Evolutionary conservation across 163 green algal genomes (phyloP), one percentile per base, ranked within the genome.

Genomic region (Volvox carteri): DNA sequence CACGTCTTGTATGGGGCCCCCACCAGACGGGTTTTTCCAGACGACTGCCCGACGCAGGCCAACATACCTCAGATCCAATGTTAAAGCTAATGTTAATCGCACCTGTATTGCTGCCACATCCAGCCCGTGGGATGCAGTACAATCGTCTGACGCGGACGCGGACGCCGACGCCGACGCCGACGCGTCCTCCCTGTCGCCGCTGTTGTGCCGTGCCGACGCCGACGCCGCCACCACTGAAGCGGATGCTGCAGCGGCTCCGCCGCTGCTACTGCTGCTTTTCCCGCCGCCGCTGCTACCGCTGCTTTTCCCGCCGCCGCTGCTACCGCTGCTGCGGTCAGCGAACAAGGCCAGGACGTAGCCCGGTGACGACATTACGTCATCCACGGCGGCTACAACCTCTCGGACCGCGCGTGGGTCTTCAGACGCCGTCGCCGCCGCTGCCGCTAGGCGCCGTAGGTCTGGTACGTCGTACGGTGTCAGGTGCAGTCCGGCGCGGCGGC

Each of bases 341-440:
- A 78, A 90, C 11, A 21, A 1, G 16, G 83, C 50, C 62, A 87
- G 44, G n/a, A 60, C 48, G 48, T 73, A 80, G 4, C 84, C 90
- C 1, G 93, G 92, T 0, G 48, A 93, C 8, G 74, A 72, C 35
- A 95, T 91, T 1, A 93, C 79, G 37, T 85, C 78, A 68, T 92
- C 84, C 1, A 95, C 68, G 0, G 70, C 89, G 19, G 72, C 18
- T 12, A 81, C 54, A 0, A 95, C 48, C 25, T 79, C 87, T 21
- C 52, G 60, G 0, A 91, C 0, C 1, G 68, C 72, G 6, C 30
- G 18, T 28, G 46, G 60, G 39, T 91, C 75, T 21, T 81, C 52
- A 19, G 54, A 48, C 1, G 74, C 77, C 28, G 88, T 58, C 5
- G 84, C 77, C 0, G 67, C 78, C 4, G 73, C 72, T 2, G 58